Conservation (phyloP, 169 alveolate genomes). For the Eimeria falciformis region DNA sequence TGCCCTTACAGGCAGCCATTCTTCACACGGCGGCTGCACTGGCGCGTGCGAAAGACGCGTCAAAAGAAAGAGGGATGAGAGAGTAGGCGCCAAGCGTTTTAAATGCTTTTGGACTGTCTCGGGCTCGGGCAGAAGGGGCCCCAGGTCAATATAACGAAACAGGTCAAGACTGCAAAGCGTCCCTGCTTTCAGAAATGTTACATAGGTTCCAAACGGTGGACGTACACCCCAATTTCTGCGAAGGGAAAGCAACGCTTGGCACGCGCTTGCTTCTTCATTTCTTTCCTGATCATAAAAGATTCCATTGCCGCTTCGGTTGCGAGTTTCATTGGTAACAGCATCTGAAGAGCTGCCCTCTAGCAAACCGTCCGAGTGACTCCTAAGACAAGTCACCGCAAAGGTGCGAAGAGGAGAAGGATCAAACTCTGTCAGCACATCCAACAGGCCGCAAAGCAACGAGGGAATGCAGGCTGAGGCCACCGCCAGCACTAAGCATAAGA, state of each 20-base stretch:
- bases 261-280: neutral
- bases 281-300: neutral
- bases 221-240: neutral
- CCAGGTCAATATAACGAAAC: neutral
- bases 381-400: neutral
- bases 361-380: neutral
- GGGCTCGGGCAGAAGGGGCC: neutral
- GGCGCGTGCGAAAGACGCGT: constrained; percentile 5
- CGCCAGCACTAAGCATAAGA: neutral
- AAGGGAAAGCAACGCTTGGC: neutral
- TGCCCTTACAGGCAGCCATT: neutral
- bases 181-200: neutral
- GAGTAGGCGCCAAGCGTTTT: neutral
- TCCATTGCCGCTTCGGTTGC: too few relatives aligned
- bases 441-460: neutral
- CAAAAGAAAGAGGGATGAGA: neutral
- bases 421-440: neutral
- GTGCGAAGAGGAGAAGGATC: constrained; percentile 5
- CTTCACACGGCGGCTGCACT: constrained; percentile 12
- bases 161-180: neutral
- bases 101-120: neutral
- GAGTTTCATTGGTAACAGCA: neutral
- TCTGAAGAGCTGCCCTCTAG: neutral
- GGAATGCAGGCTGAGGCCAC: neutral
- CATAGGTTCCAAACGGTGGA: neutral